These are phyloP conservation scores for Arctostaphylos glauca DNA, from an alignment of 148 eudicot genomes.

Conservation along the genomic window DNA sequence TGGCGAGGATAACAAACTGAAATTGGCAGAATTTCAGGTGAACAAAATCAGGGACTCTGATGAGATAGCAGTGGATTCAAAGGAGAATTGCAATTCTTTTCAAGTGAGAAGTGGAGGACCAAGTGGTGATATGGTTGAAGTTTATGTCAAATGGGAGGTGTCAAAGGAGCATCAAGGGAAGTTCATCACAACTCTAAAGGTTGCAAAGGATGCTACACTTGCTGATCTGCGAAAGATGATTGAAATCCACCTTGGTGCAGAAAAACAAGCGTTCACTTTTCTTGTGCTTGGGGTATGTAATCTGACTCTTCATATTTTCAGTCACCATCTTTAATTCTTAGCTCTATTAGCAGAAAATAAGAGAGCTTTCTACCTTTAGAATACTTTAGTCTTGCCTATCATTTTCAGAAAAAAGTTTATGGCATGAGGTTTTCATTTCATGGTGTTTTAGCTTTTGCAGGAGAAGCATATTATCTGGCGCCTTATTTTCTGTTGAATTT, in stretches of 20 bases:
- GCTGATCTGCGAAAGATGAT: slow-evolving; percentile 85
- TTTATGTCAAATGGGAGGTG: slow-evolving; percentile 87
- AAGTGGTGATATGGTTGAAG: slow-evolving; percentile 47
- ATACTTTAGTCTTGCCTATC: neutral
- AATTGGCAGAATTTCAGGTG: neutral
- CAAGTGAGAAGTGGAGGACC: slow-evolving; percentile 18
- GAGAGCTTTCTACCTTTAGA: no score
- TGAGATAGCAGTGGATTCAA: slow-evolving; percentile 18
- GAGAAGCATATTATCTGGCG: neutral
- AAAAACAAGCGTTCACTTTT: slow-evolving; percentile 70
- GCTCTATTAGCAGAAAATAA: neutral
- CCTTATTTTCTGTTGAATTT: neutral
- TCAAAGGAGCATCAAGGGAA: slow-evolving; percentile 73
- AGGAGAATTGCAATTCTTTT: slow-evolving; percentile 62
- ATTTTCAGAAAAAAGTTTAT: neutral
- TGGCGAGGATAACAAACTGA: slow-evolving; percentile 16
- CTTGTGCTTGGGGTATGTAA: slow-evolving; percentile 64
- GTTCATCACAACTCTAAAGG: slow-evolving; percentile 58
- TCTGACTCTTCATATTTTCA: neutral
- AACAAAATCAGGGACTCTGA: slow-evolving; percentile 2
- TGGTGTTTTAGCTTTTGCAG: neutral
- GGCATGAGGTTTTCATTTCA: neutral
- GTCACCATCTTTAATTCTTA: neutral
- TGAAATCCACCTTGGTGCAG: slow-evolving; percentile 65
- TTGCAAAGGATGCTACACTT: slow-evolving; percentile 64